Percentiles rank a stretch among this genome's conserved stretches.
phyloP scores from a whole-genome alignment of 1,139 yeast species.

The Protomyces arabidopsidicola region DNA sequence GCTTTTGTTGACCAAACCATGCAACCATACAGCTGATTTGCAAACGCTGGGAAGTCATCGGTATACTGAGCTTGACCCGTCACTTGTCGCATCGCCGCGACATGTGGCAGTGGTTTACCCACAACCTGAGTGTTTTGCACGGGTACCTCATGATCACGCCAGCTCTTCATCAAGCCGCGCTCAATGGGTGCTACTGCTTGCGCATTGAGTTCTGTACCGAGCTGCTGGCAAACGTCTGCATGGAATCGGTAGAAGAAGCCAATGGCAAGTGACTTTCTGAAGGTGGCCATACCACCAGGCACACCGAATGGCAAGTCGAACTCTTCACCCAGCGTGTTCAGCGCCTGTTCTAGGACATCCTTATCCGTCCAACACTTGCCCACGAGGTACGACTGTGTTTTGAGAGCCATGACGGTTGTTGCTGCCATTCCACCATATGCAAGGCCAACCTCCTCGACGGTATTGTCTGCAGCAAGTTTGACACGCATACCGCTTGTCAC shows the following conservation, averaged over 20 bases:
- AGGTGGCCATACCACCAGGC: constrained; percentile 50
- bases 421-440: constrained; percentile 50
- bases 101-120: constrained; percentile 44
- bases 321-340: constrained; percentile 40
- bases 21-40: constrained; percentile 44
- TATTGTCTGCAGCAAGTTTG: constrained; percentile 34
- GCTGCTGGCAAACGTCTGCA: constrained; percentile 34
- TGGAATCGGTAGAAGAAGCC: constrained; percentile 47
- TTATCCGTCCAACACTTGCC: constrained; percentile 36
- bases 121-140: constrained; percentile 34
- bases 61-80: constrained; percentile 47
- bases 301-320: constrained; percentile 44
- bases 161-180: constrained; percentile 42
- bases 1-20: constrained; percentile 46
- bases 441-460: constrained; percentile 39
- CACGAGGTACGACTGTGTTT: constrained; percentile 38
- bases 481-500: constrained; percentile 44
- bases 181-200: constrained; percentile 41
- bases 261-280: constrained; percentile 43
- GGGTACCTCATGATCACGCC: constrained; percentile 43
- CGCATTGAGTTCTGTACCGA: constrained; percentile 36
- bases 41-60: constrained; percentile 45
- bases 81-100: constrained; percentile 46
- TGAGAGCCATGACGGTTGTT: constrained; percentile 43
- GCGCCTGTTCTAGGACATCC: constrained; percentile 37